phyloP scores from a whole-genome alignment of 1,139 yeast genomes.

The Scheffersomyces segobiensis region DNA sequence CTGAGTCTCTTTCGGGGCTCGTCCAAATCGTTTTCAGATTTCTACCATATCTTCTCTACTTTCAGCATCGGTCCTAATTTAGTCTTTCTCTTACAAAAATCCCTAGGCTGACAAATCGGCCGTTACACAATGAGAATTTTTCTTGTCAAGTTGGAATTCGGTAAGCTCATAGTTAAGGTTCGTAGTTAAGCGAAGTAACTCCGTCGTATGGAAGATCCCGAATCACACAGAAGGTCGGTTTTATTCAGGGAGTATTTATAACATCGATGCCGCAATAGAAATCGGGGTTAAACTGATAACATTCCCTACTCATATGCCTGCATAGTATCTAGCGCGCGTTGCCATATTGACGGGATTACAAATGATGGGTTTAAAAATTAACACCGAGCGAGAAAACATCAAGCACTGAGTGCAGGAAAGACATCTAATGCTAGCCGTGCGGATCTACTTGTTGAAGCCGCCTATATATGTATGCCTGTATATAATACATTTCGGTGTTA shows the following conservation, averaged over 20 bases:
- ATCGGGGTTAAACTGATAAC: not conserved
- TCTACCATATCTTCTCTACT: too few species aligned
- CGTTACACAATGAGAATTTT: too few species aligned
- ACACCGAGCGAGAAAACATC: not conserved
- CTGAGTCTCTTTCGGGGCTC: not conserved
- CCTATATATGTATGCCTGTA: not conserved
- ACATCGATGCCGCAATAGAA: not conserved
- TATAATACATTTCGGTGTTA: not conserved
- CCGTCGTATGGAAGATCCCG: not conserved
- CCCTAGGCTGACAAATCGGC: too few species aligned
- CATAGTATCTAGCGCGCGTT: not conserved
- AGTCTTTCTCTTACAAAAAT: too few species aligned
- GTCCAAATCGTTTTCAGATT: too few species aligned
- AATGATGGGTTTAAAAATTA: not conserved
- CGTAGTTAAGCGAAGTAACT: not conserved
- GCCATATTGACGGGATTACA: not conserved
- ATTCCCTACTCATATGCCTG: not conserved
- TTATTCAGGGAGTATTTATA: not conserved
- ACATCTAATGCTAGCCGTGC: not conserved
- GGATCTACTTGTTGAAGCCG: not conserved
- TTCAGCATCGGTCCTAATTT: too few species aligned
- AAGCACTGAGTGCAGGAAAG: not conserved
- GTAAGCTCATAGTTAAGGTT: not conserved
- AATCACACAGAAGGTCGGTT: not conserved
- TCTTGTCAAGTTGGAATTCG: not conserved